Base-by-base conservation (phyloP, 2,329 filamentous ascomycete species). In the Chaetomium sp. region DNA sequence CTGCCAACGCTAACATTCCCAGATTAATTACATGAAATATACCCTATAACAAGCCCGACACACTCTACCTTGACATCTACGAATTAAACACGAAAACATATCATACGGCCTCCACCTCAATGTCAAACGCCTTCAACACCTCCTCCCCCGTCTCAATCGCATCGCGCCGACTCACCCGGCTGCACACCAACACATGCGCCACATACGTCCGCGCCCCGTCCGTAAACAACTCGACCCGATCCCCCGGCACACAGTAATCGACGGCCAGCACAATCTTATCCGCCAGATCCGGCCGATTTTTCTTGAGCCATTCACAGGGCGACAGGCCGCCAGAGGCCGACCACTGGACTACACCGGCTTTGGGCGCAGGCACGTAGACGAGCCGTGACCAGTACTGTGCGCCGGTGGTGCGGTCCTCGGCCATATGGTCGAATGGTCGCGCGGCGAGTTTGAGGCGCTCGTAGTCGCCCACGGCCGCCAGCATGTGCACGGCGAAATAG, bases 401-500 rank as follows among this genome's bases (percentile, higher is more conserved):
- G 0, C 60, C 61, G 5, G 27, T 36, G 8, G 47, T 54, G 49
- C 33, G 27, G 10, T 49, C 54, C 48, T 51, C 42, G 4, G 10
- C 11, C 14, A 7, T 44, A 27, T 61, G 53, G 8, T 50, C 51
- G 35, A 63, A 65, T 34, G 62, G 40, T 8, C 50, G 19, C 2
- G 62, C 53, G 0, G 53, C 43, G n/a, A 64, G n/a, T 11, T 54
- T 37, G 32, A 65, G 50, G 11, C 63, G 48, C 5, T 55, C 55
- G 6, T 42, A 10, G 27, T 65, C 63, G 3, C 55, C 63, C 0
- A 59, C 55, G 1, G 59, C 58, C 36, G 63, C 63, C 0, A 65
- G 58, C 59, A 65, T 64, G 49, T 62, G 63, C 14, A 50, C 61
- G 8, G 59, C 63, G 32, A 65, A 65, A 56, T 56, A 65, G n/a